Evolutionary conservation across 1,139 yeast genomes (phyloP), one percentile per base, ranked within the genome.

Genomic region (Sugiyamaella paludigena): DNA sequence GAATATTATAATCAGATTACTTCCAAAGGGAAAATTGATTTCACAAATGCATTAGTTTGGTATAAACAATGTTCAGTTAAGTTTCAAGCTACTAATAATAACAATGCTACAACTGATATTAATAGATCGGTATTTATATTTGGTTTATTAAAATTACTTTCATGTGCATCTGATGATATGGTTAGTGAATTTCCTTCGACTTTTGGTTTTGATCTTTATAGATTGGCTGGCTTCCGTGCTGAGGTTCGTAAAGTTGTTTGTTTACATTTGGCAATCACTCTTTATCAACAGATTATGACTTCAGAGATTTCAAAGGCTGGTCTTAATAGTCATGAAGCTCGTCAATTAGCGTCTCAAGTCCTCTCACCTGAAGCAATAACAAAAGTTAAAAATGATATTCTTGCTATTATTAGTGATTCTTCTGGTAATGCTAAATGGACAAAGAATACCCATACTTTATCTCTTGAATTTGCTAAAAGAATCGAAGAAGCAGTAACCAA

Each of bases 351-450:
- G 2, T 44, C 45, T 15, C 36, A 34, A 3, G 45, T 39, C 12
- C 43, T 36, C 12, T 33, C 48, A 27, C 42, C 60, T 45, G 58
- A 59, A 52, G 28, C 55, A 53, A 50, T 70, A 56, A 61, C 66
- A 39, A 64, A 61, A 42, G 62, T 78, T 51, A 79, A 78, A 61
- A 72, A 66, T 35, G 94, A 87, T 60, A 79, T 88, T 38, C 70
- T 86, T 54, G 86, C 92, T 28, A 86, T 88, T 48, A 88, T 87
- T 19, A 81, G 89, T 44, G 95, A 87, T 69, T 87, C 84, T 52
- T 84, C 83, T 62, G 96, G 96, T 2, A 87, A 85, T 64, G 81
- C 87, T 54, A 86, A 88, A 70, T 88, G 96, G 96, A 87, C 96
- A 1, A 80, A 87, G 62, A 87, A 88, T 65, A 80, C 87, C 33